These are phyloP conservation scores for Chytriomyces sp. DNA, from an alignment of 192 early-diverging fungal genomes.

Conservation along the genomic window DNA sequence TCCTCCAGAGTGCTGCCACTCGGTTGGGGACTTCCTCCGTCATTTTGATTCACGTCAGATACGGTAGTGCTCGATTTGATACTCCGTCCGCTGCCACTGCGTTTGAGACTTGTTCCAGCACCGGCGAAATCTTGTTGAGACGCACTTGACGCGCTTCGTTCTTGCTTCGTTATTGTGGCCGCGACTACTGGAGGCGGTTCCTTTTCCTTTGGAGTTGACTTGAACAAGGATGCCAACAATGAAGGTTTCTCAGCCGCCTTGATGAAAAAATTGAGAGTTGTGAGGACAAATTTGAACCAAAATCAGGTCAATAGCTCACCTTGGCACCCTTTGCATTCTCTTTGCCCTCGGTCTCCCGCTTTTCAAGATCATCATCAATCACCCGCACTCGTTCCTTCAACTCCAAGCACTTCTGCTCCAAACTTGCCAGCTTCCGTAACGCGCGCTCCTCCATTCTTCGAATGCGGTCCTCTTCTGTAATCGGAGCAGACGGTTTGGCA, in stretches of 20 bases:
- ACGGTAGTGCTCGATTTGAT: neutral
- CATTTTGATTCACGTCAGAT: neutral
- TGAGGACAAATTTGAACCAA: neutral
- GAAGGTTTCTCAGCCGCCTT: neutral
- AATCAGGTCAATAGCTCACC: neutral
- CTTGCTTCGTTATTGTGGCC: neutral
- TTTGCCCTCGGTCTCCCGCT: slow-evolving; percentile 2
- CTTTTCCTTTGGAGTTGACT: neutral
- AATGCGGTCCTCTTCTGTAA: slow-evolving; percentile 1
- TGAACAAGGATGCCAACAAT: slow-evolving; percentile 6
- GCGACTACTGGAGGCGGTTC: no score
- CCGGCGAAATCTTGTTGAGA: neutral
- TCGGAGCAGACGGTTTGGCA: neutral
- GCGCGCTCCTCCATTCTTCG: slow-evolving; percentile 7
- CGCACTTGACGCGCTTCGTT: neutral
- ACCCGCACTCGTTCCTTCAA: neutral
- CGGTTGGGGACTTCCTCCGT: neutral
- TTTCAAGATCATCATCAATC: neutral
- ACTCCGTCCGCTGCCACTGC: neutral
- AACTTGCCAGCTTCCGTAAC: neutral
- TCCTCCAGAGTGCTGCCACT: neutral
- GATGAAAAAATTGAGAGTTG: neutral
- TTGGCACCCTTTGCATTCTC: neutral
- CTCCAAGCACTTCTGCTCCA: neutral
- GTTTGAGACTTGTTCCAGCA: neutral